Conservation (phyloP, 73 alveolate genomes). For the Uronychia setigera region DNA sequence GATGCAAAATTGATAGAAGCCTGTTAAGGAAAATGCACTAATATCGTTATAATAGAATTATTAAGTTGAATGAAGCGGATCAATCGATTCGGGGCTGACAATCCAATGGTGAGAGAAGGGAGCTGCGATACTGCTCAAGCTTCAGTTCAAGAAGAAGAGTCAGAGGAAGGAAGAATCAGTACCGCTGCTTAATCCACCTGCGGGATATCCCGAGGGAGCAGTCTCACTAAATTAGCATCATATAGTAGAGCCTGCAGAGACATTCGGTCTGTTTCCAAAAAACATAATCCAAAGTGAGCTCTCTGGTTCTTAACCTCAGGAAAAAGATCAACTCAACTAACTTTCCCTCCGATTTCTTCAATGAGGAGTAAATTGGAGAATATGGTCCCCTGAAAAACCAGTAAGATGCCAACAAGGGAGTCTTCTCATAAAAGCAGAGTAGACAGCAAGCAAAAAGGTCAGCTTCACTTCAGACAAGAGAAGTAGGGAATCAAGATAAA, state of each 20-base stretch:
- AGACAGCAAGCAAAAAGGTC: not conserved
- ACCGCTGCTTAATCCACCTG: no score
- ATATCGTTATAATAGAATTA: no score
- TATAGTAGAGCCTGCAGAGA: not conserved
- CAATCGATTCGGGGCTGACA: no score
- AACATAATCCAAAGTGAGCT: not conserved
- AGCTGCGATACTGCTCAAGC: no score
- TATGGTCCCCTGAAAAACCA: not conserved
- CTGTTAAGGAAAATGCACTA: no score
- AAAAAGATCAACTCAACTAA: not conserved
- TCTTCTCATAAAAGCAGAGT: not conserved
- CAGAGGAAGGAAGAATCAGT: no score
- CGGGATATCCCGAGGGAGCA: not conserved
- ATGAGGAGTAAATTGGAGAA: not conserved
- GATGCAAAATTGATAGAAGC: no score
- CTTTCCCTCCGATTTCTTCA: not conserved
- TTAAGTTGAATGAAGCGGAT: no score
- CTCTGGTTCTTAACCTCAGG: not conserved
- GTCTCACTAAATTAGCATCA: not conserved
- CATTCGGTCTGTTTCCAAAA: not conserved
- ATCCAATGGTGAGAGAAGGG: no score
- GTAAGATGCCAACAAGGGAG: not conserved
- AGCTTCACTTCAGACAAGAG: not conserved
- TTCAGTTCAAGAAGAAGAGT: no score
- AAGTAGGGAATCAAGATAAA: not conserved